phyloP scores from a whole-genome alignment of 2,329 filamentous ascomycete species.

The Dactylellina haptotyla region DNA sequence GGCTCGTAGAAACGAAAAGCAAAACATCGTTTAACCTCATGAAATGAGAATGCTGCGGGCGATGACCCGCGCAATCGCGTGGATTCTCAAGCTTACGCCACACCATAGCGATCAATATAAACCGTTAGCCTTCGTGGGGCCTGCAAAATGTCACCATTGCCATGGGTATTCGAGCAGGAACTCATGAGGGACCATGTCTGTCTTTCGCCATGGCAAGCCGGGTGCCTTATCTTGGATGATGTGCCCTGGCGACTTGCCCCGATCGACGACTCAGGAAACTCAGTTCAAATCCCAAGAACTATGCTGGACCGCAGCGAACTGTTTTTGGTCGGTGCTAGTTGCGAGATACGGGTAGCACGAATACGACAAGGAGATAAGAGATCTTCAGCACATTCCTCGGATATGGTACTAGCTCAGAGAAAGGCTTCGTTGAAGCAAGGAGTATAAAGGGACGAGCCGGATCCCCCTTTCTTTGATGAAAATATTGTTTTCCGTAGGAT shows the following conservation, averaged over 20 bases:
- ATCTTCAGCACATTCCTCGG: conserved; percentile 39
- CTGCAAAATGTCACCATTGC: conserved; percentile 20
- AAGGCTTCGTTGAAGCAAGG: conserved; percentile 7
- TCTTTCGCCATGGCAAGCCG: conserved; percentile 2
- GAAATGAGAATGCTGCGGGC: too few species aligned
- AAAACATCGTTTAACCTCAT: too few species aligned
- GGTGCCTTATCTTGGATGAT: conserved; percentile 21
- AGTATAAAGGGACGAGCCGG: conserved; percentile 40
- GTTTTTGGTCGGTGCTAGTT: conserved; percentile 30
- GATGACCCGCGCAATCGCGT: too few species aligned
- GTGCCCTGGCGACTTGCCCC: conserved; percentile 10
- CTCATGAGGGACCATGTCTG: conserved; percentile 28
- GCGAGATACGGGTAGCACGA: conserved; percentile 2
- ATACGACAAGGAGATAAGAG: conserved; percentile 23
- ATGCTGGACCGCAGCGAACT: conserved; percentile 26
- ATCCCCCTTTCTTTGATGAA: conserved; percentile 2
- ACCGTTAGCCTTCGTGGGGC: not conserved
- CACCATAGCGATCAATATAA: too few species aligned
- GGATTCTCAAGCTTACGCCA: too few species aligned
- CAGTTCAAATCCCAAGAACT: conserved; percentile 24
- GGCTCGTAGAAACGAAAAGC: conserved; percentile 11
- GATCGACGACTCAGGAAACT: conserved; percentile 52
- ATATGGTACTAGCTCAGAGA: not conserved
- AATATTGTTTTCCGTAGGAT: not conserved
- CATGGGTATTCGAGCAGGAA: not conserved